These are phyloP conservation scores for Fraxinus xanthoxyloides DNA, from an alignment of 305 asterid genomes.

Conservation along the genomic window DNA sequence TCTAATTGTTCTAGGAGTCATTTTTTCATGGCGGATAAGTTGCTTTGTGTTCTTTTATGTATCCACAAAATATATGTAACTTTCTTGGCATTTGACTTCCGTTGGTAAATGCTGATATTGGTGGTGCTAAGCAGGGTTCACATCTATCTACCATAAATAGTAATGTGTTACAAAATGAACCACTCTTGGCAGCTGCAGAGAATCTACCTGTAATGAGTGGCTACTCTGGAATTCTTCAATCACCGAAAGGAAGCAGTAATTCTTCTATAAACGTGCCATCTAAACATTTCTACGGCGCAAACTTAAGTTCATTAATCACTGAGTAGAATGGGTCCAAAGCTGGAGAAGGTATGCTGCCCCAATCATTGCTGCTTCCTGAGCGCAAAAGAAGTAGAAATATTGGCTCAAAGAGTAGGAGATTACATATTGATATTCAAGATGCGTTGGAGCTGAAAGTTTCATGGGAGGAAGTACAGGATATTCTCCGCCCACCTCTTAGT, in stretches of 20 bases:
- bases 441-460: constrained; percentile 80
- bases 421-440: constrained; percentile 70
- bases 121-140: constrained; percentile 51
- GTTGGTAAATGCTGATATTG: constrained; percentile 2
- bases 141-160: constrained; percentile 44
- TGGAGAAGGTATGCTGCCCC: constrained; percentile 42
- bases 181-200: constrained; percentile 55
- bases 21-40: not conserved
- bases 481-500: constrained; percentile 73
- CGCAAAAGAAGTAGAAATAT: constrained; percentile 77
- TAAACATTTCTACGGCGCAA: constrained; percentile 45
- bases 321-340: constrained; percentile 43
- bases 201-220: constrained; percentile 58
- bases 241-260: constrained; percentile 60
- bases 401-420: constrained; percentile 83
- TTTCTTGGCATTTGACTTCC: constrained; percentile 5
- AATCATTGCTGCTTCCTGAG: constrained; percentile 47
- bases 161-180: constrained; percentile 53
- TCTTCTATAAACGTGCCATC: constrained; percentile 44
- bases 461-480: constrained; percentile 94
- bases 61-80: not conserved
- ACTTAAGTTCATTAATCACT: constrained; percentile 35
- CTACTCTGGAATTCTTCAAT: constrained; percentile 66
- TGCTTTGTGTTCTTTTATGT: not conserved
- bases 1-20: not conserved